Percentiles rank a stretch among this genome's conserved stretches.
phyloP scores from a whole-genome alignment of 2,329 filamentous ascomycete genomes.

The Pyricularia sp. region DNA sequence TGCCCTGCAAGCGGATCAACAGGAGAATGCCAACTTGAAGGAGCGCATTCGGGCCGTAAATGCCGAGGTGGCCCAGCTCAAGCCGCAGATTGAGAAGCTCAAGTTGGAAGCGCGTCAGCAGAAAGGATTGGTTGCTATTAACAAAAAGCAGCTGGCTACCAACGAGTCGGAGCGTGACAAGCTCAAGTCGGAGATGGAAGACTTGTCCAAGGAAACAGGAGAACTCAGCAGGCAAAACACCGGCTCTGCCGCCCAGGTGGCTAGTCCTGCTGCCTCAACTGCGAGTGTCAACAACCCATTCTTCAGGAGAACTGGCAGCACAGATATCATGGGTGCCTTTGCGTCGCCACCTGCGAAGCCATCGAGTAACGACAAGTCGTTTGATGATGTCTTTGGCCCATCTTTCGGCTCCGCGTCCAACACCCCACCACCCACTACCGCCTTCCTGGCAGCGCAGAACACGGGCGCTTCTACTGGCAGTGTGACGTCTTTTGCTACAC shows the following conservation, averaged over 20 bases:
- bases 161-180: constrained; percentile 84
- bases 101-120: constrained; percentile 88
- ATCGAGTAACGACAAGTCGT: constrained; percentile 52
- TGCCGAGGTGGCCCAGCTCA: constrained; percentile 71
- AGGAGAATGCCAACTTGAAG: constrained; percentile 78
- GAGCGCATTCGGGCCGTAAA: constrained; percentile 81
- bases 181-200: constrained; percentile 69
- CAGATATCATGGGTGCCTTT: constrained; percentile 48
- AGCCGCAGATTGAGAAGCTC: constrained; percentile 87
- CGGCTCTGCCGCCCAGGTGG: constrained; percentile 39
- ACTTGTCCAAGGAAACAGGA: constrained; percentile 53
- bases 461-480: constrained; percentile 48
- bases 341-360: constrained; percentile 32
- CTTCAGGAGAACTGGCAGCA: constrained; percentile 64
- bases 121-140: constrained; percentile 93
- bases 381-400: constrained; percentile 80
- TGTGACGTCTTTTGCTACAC: constrained; percentile 43
- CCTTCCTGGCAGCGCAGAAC: constrained; percentile 49
- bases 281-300: constrained; percentile 88
- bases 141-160: constrained; percentile 92
- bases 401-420: constrained; percentile 23
- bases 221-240: constrained; percentile 45
- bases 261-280: constrained; percentile 60
- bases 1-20: constrained; percentile 75
- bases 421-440: constrained; percentile 40